Evolutionary conservation across 805 yeast species (phyloP), one percentile per base, ranked within the genome.

Genomic region (Debaryomyces hansenii): DNA sequence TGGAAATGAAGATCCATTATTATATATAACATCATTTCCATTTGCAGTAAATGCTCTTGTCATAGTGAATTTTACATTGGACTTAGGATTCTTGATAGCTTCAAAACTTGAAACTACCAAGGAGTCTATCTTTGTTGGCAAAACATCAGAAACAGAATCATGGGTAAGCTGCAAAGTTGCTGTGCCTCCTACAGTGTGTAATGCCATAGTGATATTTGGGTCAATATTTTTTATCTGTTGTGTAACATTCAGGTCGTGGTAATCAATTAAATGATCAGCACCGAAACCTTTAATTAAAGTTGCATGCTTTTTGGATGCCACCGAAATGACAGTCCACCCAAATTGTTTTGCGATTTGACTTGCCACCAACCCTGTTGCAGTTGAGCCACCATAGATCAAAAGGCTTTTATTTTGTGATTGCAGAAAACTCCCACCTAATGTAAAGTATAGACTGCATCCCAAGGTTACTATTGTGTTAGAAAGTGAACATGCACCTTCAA

Each of bases 381-480:
- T 41, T 20, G 44, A 41, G 9, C 44, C 40, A 15, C 44, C 44
- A 21, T 41, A 41, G 11, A 41, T 34, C 24, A 41, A 41, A 31
- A 41, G 21, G 12, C 39, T 35, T n/a, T 34, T 41, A 16, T 32
- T 33, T 27, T 41, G 44, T 24, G 5, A 9, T 10, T 20, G 8
- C 5, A 33, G 33, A 41, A 41, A 41, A 7, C 34, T 21, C 6
- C 40, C 44, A 4, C 44, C 40, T 7, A 41, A 34, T 5, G 40
- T 35, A 27, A 20, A 20, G 16, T 24, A 41, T 20, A 41, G n/a
- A 24, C 44, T 41, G 15, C n/a, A 8, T 10, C 44, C 40, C 9
- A 35, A 5, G n/a, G 40, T 41, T 9, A 41, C 21, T 15, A 34
- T 4, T 4, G 34, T 15, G 14, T 41, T 34, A 12, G 24, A 18